These are phyloP conservation scores for Globisporangium polare DNA, from an alignment of 352 stramenopile genomes.

Conservation along the genomic window DNA sequence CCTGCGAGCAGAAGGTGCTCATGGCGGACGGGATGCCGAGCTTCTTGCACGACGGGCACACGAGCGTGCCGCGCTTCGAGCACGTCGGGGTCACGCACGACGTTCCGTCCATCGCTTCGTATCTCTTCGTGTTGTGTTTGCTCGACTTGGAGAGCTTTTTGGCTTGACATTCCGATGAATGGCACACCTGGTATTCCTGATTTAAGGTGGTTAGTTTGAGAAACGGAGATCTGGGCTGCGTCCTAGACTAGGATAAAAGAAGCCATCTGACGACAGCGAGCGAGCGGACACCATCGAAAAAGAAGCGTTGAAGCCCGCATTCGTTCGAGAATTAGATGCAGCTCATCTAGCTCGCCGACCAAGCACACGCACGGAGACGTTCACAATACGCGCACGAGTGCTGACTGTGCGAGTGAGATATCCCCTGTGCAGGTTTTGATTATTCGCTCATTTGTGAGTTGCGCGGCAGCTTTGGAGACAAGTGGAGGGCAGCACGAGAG, in stretches of 20 bases:
- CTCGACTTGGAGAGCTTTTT: not conserved
- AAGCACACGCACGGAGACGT: not conserved
- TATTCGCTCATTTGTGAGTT: not conserved
- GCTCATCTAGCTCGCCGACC: not conserved
- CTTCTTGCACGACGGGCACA: constrained; percentile 91
- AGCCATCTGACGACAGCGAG: not conserved
- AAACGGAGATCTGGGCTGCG: not conserved
- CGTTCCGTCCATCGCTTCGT: constrained; percentile 17
- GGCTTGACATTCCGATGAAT: not conserved
- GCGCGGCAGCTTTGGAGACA: too few species aligned
- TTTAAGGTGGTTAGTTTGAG: not conserved
- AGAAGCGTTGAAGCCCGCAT: too few species aligned
- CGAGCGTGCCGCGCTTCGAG: constrained; percentile 77
- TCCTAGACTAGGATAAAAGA: not conserved
- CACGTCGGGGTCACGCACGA: constrained; percentile 72
- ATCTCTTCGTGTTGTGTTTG: not conserved
- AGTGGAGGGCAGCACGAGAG: too few species aligned
- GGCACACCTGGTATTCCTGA: not conserved
- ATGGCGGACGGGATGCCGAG: constrained; percentile 80
- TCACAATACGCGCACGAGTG: too few species aligned
- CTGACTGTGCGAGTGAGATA: not conserved
- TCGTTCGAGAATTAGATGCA: not conserved
- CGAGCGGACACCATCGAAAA: not conserved
- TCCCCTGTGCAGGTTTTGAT: not conserved
- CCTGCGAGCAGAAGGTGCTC: constrained; percentile 92